A percentile compares a stretch with the other conserved stretches of the same genome.
These are phyloP conservation scores for Rhynchosporium graminicola DNA, from an alignment of 2,329 filamentous ascomycete genomes.

Conservation along the genomic window DNA sequence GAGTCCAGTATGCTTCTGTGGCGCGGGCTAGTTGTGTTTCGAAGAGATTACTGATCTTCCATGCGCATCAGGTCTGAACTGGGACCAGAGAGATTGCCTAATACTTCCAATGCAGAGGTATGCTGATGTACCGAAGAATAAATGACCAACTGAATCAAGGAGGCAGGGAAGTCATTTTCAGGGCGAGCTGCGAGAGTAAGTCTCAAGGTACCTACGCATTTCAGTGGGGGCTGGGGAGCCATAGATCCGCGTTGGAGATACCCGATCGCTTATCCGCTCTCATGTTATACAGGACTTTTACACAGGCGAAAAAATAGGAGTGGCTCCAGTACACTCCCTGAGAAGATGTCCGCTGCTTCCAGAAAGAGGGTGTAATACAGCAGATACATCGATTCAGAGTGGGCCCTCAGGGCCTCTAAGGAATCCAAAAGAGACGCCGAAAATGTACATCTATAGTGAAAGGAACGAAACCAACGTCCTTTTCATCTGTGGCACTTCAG, in stretches of 20 bases:
- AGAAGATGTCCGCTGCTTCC: slow-evolving; percentile 18
- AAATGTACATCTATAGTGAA: not conserved
- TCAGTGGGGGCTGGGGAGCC: slow-evolving; percentile 23
- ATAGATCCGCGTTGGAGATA: slow-evolving; percentile 16
- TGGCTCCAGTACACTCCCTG: slow-evolving; percentile 1
- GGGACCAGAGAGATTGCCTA: not conserved
- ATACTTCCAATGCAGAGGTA: not conserved
- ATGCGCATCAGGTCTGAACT: slow-evolving; percentile 1
- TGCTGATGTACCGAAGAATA: slow-evolving; percentile 5
- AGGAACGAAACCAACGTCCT: not conserved
- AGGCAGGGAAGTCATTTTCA: not conserved
- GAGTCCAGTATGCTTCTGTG: not conserved
- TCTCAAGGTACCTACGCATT: slow-evolving; percentile 18
- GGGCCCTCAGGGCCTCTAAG: slow-evolving; percentile 21
- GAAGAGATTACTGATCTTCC: slow-evolving; percentile 7
- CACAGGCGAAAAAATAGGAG: slow-evolving; percentile 11
- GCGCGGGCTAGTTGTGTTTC: not conserved
- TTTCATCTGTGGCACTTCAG: not conserved
- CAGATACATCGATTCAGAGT: slow-evolving; percentile 24
- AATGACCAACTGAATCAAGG: slow-evolving; percentile 7
- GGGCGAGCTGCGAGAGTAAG: not conserved
- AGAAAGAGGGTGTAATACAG: slow-evolving; percentile 14
- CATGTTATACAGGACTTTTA: slow-evolving; percentile 27
- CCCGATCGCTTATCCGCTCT: slow-evolving; percentile 20
- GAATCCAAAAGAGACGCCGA: slow-evolving; percentile 19